Base-by-base conservation (phyloP, 2,329 filamentous ascomycete species). In the Fusarium sp. region DNA sequence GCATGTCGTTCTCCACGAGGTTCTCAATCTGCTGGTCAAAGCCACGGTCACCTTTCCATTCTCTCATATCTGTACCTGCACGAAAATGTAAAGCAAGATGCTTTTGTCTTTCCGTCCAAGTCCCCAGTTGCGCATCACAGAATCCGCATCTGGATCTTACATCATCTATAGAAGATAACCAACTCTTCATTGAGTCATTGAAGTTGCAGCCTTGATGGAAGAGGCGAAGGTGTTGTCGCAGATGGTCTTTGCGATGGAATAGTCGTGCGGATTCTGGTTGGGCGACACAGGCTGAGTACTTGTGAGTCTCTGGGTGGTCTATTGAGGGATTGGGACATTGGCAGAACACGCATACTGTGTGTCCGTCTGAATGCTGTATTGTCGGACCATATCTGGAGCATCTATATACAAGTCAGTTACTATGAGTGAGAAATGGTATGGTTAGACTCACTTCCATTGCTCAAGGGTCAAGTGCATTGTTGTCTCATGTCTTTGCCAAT, bases 391-490 rank as follows among this genome's bases (percentile, higher is more conserved):
- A 50, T 24, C 55, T 58, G 9, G 55, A 58, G 12, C 55, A 58
- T 28, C 55, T 58, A 10, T 2, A 13, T 10, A 1, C 0, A 13
- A 4, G 3, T 53, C 2, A 53, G 33, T 14, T 7, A 28, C 3
- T 6, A 8, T 15, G 6, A 7, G 7, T 4, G 0, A 4, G 13
- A 12, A 3, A 15, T 1, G 18, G n/a, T 6, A 31, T 18, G 10
- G 1, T 16, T 28, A 2, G 5, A 56, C 54, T 33, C 1, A 57
- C 55, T 58, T 58, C 55, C 55, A 58, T 9, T 50, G 55, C 6
- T 58, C 55, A 1, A 58, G 55, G 0, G 39, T 58, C 0, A 58
- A 9, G 6, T 58, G 55, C 55, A 58, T 50, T 0, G 55, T 58
- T 11, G 55, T 58, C 22, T 58, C 55, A 28, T 59, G 45, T 0